A percentile compares a stretch with the other conserved stretches of the same genome.
Conservation (phyloP, 371 early-diverging fungal species). For the Vittaforma corneae region DNA sequence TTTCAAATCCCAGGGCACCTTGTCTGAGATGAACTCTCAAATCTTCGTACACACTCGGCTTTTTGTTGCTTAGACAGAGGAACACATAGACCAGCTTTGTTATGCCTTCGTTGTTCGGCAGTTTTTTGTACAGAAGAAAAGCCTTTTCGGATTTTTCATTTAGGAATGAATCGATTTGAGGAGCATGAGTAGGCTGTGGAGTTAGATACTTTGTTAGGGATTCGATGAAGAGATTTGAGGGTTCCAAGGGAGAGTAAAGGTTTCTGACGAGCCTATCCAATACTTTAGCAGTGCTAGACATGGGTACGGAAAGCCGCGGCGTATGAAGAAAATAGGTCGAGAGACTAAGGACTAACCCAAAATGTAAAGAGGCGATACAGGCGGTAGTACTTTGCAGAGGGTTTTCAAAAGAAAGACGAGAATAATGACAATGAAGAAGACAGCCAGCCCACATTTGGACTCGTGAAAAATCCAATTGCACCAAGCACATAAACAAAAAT, state of each 20-base stretch:
- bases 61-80: background rate
- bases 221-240: slow-evolving; percentile 25
- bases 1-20: slow-evolving; percentile 28
- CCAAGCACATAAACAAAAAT: too few species aligned
- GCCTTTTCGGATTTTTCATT: slow-evolving; percentile 15
- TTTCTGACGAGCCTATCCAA: background rate
- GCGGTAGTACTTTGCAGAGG: too few species aligned
- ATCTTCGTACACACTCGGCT: background rate
- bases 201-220: slow-evolving; percentile 1
- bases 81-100: slow-evolving; percentile 27
- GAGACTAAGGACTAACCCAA: background rate
- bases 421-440: too few species aligned
- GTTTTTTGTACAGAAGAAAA: slow-evolving; percentile 21
- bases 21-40: slow-evolving; percentile 18
- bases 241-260: background rate
- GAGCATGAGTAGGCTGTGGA: background rate
- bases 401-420: too few species aligned
- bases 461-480: too few species aligned
- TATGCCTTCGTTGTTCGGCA: background rate
- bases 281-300: background rate
- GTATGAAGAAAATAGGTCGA: background rate
- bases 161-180: slow-evolving; percentile 8
- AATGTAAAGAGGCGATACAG: background rate
- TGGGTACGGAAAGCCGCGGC: background rate
- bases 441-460: too few species aligned